A percentile compares a stretch with the other conserved stretches of the same genome.
These are phyloP conservation scores for Schwanniomyces etchellsii DNA, from an alignment of 1,139 yeast genomes.

Conservation along the genomic window DNA sequence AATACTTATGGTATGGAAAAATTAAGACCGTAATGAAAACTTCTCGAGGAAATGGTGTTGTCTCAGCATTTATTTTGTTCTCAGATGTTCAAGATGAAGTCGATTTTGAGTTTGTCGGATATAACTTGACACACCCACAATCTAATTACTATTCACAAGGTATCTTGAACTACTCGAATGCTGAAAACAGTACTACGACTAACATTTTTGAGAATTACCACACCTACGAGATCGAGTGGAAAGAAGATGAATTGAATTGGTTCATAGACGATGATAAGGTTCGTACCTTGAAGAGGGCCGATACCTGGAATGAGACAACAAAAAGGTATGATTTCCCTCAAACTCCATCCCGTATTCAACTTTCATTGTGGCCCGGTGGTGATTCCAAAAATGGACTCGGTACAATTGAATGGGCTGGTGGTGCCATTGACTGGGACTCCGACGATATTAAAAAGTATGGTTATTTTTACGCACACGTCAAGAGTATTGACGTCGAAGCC, in stretches of 20 bases:
- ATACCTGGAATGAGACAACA: slow-evolving; percentile 64
- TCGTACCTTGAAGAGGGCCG: slow-evolving; percentile 60
- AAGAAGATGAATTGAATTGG: slow-evolving; percentile 69
- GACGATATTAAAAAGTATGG: slow-evolving; percentile 69
- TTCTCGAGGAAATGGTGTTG: slow-evolving; percentile 74
- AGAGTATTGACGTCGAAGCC: slow-evolving; percentile 56
- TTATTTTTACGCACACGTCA: slow-evolving; percentile 65
- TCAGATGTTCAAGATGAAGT: slow-evolving; percentile 88
- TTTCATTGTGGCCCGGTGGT: slow-evolving; percentile 95
- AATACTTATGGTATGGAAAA: slow-evolving; percentile 85
- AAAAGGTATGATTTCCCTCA: slow-evolving; percentile 70
- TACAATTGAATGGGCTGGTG: slow-evolving; percentile 94
- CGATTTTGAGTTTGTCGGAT: slow-evolving; percentile 83
- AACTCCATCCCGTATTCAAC: slow-evolving; percentile 82
- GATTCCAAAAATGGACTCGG: slow-evolving; percentile 58
- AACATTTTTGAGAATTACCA: slow-evolving; percentile 67
- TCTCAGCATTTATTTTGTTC: slow-evolving; percentile 78
- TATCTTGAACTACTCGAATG: slow-evolving; percentile 59
- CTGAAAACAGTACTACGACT: slow-evolving; percentile 38
- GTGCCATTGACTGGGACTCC: slow-evolving; percentile 76
- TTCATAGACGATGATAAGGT: slow-evolving; percentile 61
- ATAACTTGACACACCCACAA: slow-evolving; percentile 59
- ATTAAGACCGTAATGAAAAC: slow-evolving; percentile 64
- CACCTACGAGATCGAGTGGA: slow-evolving; percentile 80
- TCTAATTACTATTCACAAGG: slow-evolving; percentile 80